Percentiles rank a stretch among this genome's conserved stretches.
Evolutionary conservation across 805 yeast genomes (phyloP).

Genomic region (Groenewaldozyma tartarivorans): DNA sequence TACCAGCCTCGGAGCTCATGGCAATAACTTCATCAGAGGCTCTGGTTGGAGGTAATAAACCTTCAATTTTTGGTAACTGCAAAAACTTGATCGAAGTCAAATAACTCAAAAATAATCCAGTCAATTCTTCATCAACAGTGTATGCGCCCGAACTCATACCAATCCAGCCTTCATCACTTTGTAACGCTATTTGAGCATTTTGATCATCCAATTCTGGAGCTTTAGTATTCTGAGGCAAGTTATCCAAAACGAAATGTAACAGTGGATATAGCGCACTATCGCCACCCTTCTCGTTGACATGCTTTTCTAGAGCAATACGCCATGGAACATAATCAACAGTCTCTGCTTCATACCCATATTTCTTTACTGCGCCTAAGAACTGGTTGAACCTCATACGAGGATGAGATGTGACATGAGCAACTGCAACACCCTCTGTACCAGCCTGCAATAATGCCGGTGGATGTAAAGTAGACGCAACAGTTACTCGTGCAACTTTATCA

Average conservation of each 20-base stretch:
- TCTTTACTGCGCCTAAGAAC: slow-evolving; percentile 53
- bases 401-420: slow-evolving; percentile 95
- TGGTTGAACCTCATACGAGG: slow-evolving; percentile 80
- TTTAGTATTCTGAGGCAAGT: slow-evolving; percentile 79
- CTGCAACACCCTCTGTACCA: slow-evolving; percentile 24
- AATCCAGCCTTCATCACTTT: slow-evolving; percentile 47
- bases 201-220: slow-evolving; percentile 93
- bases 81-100: slow-evolving; percentile 73
- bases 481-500: slow-evolving; percentile 92
- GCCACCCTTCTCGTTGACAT: slow-evolving; percentile 55
- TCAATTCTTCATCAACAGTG: slow-evolving; percentile 59
- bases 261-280: slow-evolving; percentile 89
- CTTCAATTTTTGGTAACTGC: slow-evolving; percentile 45
- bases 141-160: slow-evolving; percentile 49
- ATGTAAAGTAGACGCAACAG: slow-evolving; percentile 70
- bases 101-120: slow-evolving; percentile 74
- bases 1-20: slow-evolving; percentile 28
- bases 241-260: slow-evolving; percentile 87
- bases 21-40: slow-evolving; percentile 7
- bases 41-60: slow-evolving; percentile 20
- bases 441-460: slow-evolving; percentile 40
- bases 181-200: slow-evolving; percentile 66
- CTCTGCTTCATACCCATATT: slow-evolving; percentile 64
- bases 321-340: slow-evolving; percentile 65
- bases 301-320: slow-evolving; percentile 67